Evolutionary conservation across 2,329 filamentous ascomycete genomes (phyloP).

Genomic region (Conoideocrella luteorostrata): DNA sequence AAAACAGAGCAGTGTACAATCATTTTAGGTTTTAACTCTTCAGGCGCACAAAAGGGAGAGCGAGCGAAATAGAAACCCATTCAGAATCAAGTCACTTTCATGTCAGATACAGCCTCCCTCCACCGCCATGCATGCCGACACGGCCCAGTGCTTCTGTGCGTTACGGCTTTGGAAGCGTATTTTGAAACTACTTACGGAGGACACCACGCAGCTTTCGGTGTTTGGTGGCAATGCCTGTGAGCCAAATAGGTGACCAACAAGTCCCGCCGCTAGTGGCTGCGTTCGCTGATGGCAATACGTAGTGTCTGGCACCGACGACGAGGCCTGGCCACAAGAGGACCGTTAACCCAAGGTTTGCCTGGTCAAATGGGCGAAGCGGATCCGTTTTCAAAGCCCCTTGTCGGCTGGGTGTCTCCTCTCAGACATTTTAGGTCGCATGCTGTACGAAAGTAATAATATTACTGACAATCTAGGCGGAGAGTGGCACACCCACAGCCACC

Average conservation of each 20-base stretch:
- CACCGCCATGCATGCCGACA: no score
- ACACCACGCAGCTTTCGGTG: background rate
- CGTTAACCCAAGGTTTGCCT: conserved; percentile 6
- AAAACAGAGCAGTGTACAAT: no score
- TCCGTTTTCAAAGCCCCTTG: conserved; percentile 7
- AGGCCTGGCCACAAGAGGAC: background rate
- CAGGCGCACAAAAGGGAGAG: no score
- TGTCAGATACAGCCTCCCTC: no score
- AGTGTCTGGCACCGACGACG: conserved; percentile 1
- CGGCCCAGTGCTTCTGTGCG: no score
- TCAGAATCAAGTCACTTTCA: no score
- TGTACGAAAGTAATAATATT: background rate
- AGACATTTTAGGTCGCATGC: conserved; percentile 7
- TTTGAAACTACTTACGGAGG: no score
- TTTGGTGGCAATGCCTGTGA: background rate
- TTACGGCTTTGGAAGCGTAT: no score
- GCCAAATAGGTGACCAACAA: background rate
- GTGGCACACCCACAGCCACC: background rate
- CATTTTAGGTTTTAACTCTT: no score
- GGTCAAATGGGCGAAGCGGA: conserved; percentile 7
- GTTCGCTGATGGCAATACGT: conserved; percentile 6
- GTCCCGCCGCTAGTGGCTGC: conserved; percentile 1
- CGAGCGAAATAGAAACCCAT: no score
- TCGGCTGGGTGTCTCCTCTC: conserved; percentile 6
- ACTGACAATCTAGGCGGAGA: background rate